Percentiles rank a stretch among this genome's conserved stretches.
Conservation (phyloP, 2,329 filamentous ascomycete genomes). For the Coniella lustricola region DNA sequence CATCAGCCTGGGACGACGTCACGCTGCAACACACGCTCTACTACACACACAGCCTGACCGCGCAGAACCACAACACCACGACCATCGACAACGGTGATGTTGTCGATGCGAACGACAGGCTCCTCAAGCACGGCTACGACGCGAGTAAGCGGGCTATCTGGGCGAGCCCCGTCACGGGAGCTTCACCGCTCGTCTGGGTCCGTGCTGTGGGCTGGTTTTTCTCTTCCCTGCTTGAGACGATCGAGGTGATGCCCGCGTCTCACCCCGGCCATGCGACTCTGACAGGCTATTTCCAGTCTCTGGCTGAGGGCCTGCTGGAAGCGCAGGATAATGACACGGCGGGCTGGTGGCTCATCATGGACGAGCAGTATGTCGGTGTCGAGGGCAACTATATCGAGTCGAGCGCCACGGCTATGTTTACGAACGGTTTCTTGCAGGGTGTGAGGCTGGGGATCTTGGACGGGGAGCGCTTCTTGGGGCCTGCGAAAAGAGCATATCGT, state of each 20-base stretch:
- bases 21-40: slow-evolving; percentile 6
- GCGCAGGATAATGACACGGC: slow-evolving; percentile 9
- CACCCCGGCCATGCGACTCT: slow-evolving; percentile 6
- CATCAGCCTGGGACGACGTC: slow-evolving; percentile 21
- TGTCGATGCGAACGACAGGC: slow-evolving; percentile 29
- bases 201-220: slow-evolving; percentile 48
- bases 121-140: slow-evolving; percentile 51
- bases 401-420: slow-evolving; percentile 38
- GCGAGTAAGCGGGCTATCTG: slow-evolving; percentile 39
- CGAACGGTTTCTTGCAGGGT: slow-evolving; percentile 33
- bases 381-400: slow-evolving; percentile 40
- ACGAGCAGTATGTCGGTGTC: slow-evolving; percentile 28
- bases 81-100: too few relatives aligned
- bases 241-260: slow-evolving; percentile 7
- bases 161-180: slow-evolving; percentile 43
- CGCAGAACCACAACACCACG: too few relatives aligned
- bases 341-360: slow-evolving; percentile 32
- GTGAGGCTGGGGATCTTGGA: slow-evolving; percentile 27
- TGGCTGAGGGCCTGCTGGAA: slow-evolving; percentile 5
- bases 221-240: slow-evolving; percentile 18
- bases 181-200: slow-evolving; percentile 45
- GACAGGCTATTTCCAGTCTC: slow-evolving; percentile 1
- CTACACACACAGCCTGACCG: slow-evolving; percentile 30
- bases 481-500: slow-evolving; percentile 31
- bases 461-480: slow-evolving; percentile 22